Evolutionary conservation across 768 basidiomycete genomes (phyloP).

Genomic region (Termitomyces sp.): DNA sequence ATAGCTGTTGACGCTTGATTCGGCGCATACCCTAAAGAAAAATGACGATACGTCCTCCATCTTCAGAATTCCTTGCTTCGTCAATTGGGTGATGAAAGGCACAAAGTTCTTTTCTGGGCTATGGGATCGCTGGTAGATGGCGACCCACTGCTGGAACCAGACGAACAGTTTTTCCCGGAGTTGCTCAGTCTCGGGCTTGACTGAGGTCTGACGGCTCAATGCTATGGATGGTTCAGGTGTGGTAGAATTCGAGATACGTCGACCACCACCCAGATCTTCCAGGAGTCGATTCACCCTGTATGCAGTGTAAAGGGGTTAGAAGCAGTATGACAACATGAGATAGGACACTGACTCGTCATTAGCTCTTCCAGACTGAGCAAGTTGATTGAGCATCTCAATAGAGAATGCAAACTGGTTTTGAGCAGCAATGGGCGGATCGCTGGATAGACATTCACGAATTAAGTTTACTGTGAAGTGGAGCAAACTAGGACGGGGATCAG

Average conservation of each 20-base stretch:
- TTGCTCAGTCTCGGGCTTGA: constrained; percentile 71
- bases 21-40: constrained; percentile 98
- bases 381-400: constrained; percentile 77
- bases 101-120: constrained; percentile 95
- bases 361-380: constrained; percentile 70
- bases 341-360: constrained; percentile 78
- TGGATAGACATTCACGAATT: constrained; percentile 82
- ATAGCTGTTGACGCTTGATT: constrained; percentile 90
- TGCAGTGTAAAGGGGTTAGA: background rate
- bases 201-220: constrained; percentile 42
- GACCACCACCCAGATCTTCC: constrained; percentile 76
- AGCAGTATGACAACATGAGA: background rate
- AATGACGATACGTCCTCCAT: constrained; percentile 95
- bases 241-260: constrained; percentile 44
- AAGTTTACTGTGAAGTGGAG: constrained; percentile 81
- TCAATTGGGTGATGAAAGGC: constrained; percentile 94
- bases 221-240: constrained; percentile 32
- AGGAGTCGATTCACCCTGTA: constrained; percentile 67
- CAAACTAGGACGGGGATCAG: constrained; percentile 74
- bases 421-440: constrained; percentile 76
- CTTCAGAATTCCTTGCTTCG: constrained; percentile 94
- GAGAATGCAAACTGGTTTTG: constrained; percentile 78
- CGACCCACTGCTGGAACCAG: constrained; percentile 95
- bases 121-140: constrained; percentile 86
- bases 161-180: constrained; percentile 71